Percentiles rank a stretch among this genome's conserved stretches.
These are phyloP conservation scores for Penstemon barbatus DNA, from an alignment of 257 asterid species.

Conservation along the genomic window DNA sequence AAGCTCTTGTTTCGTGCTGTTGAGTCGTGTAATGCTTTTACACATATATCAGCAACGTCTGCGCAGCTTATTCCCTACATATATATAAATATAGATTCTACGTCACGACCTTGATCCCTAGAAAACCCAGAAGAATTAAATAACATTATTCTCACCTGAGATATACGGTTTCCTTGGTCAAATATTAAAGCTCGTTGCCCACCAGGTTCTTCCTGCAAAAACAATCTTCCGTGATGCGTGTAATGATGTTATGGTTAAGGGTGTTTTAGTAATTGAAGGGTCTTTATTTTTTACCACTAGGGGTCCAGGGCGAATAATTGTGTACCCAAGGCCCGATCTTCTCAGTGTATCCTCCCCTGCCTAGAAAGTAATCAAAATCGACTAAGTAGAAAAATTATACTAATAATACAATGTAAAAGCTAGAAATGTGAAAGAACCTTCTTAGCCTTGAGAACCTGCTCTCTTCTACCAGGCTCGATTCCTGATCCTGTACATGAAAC, in stretches of 20 bases:
- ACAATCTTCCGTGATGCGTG: background rate
- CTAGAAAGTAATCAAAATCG: conserved; percentile 34
- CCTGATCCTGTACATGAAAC: conserved; percentile 98
- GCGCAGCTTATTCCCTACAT: conserved; percentile 95
- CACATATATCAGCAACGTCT: conserved; percentile 97
- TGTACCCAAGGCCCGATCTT: conserved; percentile 97
- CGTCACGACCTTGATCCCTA: conserved; percentile 16
- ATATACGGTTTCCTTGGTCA: conserved; percentile 95
- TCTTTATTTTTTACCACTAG: conserved; percentile 53
- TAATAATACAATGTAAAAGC: conserved; percentile 5
- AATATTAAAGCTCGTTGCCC: conserved; percentile 97
- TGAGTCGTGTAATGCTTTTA: conserved; percentile 93
- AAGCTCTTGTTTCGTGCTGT: conserved; percentile 99
- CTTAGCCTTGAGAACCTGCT: conserved; percentile 89
- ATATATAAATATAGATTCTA: conserved; percentile 8
- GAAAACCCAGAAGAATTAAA: background rate
- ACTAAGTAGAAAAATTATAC: conserved; percentile 23
- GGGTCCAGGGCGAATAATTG: conserved; percentile 94
- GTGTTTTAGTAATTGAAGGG: background rate
- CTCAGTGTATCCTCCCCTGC: conserved; percentile 92
- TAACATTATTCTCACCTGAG: conserved; percentile 56
- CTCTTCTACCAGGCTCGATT: conserved; percentile 75
- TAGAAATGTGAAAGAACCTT: conserved; percentile 51
- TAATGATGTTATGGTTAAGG: background rate
- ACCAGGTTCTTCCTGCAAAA: conserved; percentile 91